Evolutionary conservation across 1,139 yeast genomes (phyloP).

Genomic region (Nakaseomyces glabratus): DNA sequence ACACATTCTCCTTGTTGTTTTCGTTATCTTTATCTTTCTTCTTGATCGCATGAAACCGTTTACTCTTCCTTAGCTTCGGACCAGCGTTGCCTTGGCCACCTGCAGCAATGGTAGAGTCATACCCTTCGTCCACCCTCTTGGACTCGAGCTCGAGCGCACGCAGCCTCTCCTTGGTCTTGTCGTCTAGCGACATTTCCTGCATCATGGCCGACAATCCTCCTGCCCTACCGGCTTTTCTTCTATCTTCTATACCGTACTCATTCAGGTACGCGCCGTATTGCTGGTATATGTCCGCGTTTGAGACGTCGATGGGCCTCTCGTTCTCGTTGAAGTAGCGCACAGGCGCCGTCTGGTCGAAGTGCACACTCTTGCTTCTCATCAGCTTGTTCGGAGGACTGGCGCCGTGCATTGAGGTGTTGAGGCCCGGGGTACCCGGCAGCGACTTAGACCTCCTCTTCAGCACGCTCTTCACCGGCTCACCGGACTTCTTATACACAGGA

Average conservation of each 20-base stretch:
- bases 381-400: conserved; percentile 8
- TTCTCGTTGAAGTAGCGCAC: conserved; percentile 27
- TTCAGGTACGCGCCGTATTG: conserved; percentile 1
- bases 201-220: conserved; percentile 16
- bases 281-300: conserved; percentile 8
- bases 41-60: conserved; percentile 11
- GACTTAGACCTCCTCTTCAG: conserved; percentile 27
- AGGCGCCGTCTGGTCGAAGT: conserved; percentile 28
- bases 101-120: background rate
- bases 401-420: conserved; percentile 9
- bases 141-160: conserved; percentile 10
- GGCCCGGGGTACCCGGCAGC: conserved; percentile 26
- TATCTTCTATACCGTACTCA: conserved; percentile 9
- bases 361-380: conserved; percentile 28
- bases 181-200: conserved; percentile 13
- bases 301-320: conserved; percentile 28
- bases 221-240: conserved; percentile 15
- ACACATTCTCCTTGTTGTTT: conserved; percentile 2
- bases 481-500: conserved; percentile 28
- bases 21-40: background rate
- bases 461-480: conserved; percentile 25
- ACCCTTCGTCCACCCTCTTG: background rate
- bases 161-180: conserved; percentile 10
- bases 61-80: conserved; percentile 15
- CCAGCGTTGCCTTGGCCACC: background rate